phyloP scores from a whole-genome alignment of 2,329 filamentous ascomycete genomes.

The Apiospora marii region DNA sequence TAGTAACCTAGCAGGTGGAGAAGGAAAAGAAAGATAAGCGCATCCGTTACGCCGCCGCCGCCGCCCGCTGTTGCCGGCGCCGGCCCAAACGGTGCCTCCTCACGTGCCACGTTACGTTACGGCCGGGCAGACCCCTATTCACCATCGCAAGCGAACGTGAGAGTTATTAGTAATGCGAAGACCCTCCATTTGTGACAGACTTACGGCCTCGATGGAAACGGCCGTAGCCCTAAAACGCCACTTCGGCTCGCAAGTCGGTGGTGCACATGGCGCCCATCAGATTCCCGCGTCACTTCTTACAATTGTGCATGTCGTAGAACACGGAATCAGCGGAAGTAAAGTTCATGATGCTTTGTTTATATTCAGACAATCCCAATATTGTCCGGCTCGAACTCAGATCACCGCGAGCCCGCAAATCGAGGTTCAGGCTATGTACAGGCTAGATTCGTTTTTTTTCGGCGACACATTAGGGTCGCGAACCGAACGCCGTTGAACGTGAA shows the following conservation, averaged over 20 bases:
- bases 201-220: not conserved
- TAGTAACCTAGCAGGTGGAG: not conserved
- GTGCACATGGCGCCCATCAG: not conserved
- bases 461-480: conserved; percentile 12
- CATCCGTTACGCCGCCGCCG: conserved; percentile 8
- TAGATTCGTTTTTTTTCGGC: not conserved
- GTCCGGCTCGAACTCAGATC: not conserved
- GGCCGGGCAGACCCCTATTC: not conserved
- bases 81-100: not conserved
- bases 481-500: conserved; percentile 18
- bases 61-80: not conserved
- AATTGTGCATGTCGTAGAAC: too few species aligned
- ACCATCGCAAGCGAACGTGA: not conserved
- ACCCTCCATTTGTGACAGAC: not conserved
- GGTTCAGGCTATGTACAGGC: conserved; percentile 19
- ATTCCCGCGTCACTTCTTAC: not conserved
- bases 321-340: not conserved
- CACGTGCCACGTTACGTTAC: not conserved
- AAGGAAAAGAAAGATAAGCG: not conserved
- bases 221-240: not conserved
- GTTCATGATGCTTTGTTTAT: conserved; percentile 12
- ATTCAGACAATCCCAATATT: not conserved
- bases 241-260: not conserved
- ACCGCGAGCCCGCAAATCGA: not conserved
- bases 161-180: not conserved